Conservation (phyloP, 495 filamentous ascomycete genomes). For the Aspergillus leporis region DNA sequence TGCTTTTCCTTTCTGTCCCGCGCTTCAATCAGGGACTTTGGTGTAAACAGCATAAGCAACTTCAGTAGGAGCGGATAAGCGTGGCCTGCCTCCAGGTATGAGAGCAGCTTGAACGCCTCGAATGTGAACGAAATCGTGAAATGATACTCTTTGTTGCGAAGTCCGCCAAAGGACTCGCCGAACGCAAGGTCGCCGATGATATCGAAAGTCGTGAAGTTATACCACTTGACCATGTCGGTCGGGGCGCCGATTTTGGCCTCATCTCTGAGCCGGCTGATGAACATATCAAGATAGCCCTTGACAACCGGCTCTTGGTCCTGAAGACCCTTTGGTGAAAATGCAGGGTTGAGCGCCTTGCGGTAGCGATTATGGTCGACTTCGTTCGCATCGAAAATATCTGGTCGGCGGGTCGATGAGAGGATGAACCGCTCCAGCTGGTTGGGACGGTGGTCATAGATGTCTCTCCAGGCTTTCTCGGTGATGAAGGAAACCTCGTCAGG, state of each 20-base stretch:
- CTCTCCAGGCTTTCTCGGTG: slow-evolving; percentile 45
- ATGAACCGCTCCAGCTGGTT: slow-evolving; percentile 24
- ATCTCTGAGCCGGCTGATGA: slow-evolving; percentile 41
- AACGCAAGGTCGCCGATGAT: slow-evolving; percentile 26
- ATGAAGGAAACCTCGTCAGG: slow-evolving; percentile 47
- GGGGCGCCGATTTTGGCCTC: slow-evolving; percentile 31
- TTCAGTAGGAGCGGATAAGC: background rate
- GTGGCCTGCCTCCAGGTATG: background rate
- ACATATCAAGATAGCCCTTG: slow-evolving; percentile 36
- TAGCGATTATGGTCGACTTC: slow-evolving; percentile 37
- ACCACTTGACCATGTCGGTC: slow-evolving; percentile 30
- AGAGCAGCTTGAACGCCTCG: background rate
- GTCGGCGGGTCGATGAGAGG: background rate
- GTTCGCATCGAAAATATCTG: slow-evolving; percentile 23
- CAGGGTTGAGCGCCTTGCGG: slow-evolving; percentile 43
- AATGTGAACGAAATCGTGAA: background rate
- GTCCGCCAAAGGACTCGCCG: slow-evolving; percentile 53
- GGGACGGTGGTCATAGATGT: slow-evolving; percentile 39
- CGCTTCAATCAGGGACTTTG: background rate
- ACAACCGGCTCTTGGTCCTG: slow-evolving; percentile 37
- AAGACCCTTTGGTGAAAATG: slow-evolving; percentile 43
- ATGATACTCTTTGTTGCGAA: slow-evolving; percentile 29
- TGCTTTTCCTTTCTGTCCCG: background rate
- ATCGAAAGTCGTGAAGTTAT: background rate
- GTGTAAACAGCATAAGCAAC: background rate